Conservation (phyloP, 139 green algal species). For the Ettlia oleoabundans region DNA sequence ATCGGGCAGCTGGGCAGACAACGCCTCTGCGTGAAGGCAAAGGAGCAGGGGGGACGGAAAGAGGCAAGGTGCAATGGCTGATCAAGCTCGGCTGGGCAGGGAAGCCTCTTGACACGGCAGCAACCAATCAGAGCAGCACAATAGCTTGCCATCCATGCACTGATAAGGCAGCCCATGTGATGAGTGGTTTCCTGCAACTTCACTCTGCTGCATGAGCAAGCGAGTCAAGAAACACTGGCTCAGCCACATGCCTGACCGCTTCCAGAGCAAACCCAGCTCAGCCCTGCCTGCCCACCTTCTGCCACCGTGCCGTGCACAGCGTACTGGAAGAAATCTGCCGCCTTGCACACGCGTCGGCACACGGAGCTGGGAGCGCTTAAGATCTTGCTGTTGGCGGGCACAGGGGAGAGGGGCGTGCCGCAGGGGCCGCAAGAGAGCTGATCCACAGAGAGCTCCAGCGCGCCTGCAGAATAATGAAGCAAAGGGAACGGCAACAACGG, state of each 20-base stretch:
- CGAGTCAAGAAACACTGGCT: too few relatives aligned
- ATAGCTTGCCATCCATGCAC: background rate
- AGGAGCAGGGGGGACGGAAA: background rate
- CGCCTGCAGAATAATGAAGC: background rate
- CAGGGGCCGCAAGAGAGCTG: slow-evolving; percentile 12
- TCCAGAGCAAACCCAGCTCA: too few relatives aligned
- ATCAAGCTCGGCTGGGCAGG: background rate
- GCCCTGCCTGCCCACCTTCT: slow-evolving; percentile 2
- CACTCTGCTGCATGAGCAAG: too few relatives aligned
- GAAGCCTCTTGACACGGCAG: too few relatives aligned
- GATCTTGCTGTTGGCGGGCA: background rate
- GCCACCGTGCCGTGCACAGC: slow-evolving; percentile 38
- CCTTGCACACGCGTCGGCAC: slow-evolving; percentile 42
- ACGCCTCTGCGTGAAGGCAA: too few relatives aligned
- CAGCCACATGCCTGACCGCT: background rate
- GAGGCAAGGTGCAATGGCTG: background rate
- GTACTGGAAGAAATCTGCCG: slow-evolving; percentile 51
- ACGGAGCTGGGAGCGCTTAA: slow-evolving; percentile 34
- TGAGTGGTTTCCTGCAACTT: too few relatives aligned
- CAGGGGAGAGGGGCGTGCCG: background rate
- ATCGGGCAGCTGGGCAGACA: background rate
- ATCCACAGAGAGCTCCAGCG: background rate
- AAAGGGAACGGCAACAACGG: too few relatives aligned
- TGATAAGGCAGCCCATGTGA: too few relatives aligned
- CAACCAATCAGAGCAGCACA: background rate